Conservation (phyloP, 192 early-diverging fungal species). For the Linnemannia zychae region DNA sequence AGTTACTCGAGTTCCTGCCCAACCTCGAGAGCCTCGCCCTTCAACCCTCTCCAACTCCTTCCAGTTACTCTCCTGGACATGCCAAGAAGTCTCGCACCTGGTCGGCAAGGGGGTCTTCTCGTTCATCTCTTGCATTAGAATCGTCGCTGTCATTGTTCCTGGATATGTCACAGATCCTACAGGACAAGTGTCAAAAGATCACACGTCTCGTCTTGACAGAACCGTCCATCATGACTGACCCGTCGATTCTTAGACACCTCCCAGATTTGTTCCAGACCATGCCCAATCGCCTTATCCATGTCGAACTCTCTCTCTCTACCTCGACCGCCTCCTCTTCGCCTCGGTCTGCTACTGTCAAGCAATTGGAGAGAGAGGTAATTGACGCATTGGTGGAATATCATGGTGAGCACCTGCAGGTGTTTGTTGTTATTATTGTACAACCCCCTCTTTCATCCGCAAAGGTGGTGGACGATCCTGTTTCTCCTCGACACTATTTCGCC, state of each 20-base stretch:
- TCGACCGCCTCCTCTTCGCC: no score
- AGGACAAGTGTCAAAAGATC: conserved; percentile 9
- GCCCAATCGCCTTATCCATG: background rate
- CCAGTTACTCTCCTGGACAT: background rate
- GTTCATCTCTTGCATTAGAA: background rate
- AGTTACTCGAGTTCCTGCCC: conserved; percentile 20
- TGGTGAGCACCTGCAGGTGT: conserved; percentile 1
- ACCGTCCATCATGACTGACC: background rate
- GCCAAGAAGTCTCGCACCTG: background rate
- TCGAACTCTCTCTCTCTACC: background rate
- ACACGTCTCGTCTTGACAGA: conserved; percentile 1
- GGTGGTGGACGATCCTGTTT: background rate
- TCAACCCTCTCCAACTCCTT: background rate
- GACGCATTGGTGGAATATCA: conserved; percentile 12
- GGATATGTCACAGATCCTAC: background rate
- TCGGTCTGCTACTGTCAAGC: no score
- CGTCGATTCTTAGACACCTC: background rate
- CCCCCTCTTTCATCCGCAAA: background rate
- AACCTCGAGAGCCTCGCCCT: conserved; percentile 23
- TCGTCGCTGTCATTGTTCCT: background rate
- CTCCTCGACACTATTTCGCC: background rate
- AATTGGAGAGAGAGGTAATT: background rate
- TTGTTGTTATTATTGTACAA: conserved; percentile 11
- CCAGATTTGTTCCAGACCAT: background rate
- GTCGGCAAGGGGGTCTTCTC: background rate